These are phyloP conservation scores for Catunica adiposa DNA, from an alignment of 2,329 filamentous ascomycete genomes.

Conservation along the genomic window DNA sequence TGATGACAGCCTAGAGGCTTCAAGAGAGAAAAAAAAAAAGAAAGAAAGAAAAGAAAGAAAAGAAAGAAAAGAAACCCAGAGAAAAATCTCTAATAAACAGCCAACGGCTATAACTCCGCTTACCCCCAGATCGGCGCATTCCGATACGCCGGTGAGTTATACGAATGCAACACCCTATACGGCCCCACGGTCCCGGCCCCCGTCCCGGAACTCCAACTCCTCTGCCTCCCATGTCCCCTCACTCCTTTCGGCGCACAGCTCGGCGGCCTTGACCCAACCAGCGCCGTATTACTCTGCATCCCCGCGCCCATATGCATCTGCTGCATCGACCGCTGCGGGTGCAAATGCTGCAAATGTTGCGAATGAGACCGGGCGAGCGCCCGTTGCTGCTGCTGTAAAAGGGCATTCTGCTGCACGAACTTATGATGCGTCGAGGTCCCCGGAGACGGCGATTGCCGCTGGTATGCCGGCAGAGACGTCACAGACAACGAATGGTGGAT, in stretches of 20 bases:
- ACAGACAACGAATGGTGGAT: slow-evolving; percentile 1
- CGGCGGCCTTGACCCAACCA: neutral
- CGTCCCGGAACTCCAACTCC: slow-evolving; percentile 22
- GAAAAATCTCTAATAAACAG: neutral
- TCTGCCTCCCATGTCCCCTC: slow-evolving; percentile 23
- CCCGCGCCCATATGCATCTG: neutral
- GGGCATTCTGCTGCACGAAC: slow-evolving; percentile 13
- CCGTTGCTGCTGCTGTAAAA: slow-evolving; percentile 15
- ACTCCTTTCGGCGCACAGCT: neutral
- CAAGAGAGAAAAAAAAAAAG: slow-evolving; percentile 5
- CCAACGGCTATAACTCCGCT: too few species aligned
- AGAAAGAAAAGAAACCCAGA: neutral
- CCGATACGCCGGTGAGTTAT: slow-evolving; percentile 40
- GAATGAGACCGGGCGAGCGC: neutral
- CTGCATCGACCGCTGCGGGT: slow-evolving; percentile 10
- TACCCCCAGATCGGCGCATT: slow-evolving; percentile 40
- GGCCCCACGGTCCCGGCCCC: slow-evolving; percentile 19
- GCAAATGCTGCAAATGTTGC: neutral
- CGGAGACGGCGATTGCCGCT: slow-evolving; percentile 14
- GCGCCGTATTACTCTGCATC: slow-evolving; percentile 14
- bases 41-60: slow-evolving; percentile 3
- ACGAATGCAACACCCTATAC: slow-evolving; percentile 40
- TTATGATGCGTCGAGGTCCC: slow-evolving; percentile 14
- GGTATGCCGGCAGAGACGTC: slow-evolving; percentile 8
- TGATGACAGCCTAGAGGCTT: too few species aligned